phyloP scores from a whole-genome alignment of 2,329 filamentous ascomycete genomes.

The Aciculosporium take region DNA sequence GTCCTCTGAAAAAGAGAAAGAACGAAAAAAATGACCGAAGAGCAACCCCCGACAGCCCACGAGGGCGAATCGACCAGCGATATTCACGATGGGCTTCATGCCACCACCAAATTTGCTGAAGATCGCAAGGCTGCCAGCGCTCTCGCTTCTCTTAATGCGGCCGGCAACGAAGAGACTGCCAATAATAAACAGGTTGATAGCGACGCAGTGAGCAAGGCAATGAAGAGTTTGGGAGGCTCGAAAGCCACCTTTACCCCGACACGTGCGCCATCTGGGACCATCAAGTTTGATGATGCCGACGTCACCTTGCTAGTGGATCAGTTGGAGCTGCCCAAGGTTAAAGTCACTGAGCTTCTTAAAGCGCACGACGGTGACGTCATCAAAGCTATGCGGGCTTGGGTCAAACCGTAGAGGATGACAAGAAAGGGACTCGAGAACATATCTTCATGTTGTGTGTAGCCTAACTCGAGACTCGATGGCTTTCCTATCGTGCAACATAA shows the following conservation, averaged over 20 bases:
- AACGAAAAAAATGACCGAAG: conserved; percentile 42
- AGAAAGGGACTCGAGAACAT: not conserved
- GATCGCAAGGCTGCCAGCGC: conserved; percentile 65
- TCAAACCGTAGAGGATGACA: conserved; percentile 12
- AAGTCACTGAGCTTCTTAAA: conserved; percentile 62
- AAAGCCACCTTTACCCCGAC: conserved; percentile 13
- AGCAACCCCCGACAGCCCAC: conserved; percentile 41
- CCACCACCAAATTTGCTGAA: conserved; percentile 50
- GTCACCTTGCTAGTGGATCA: conserved; percentile 58
- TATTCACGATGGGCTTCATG: conserved; percentile 39
- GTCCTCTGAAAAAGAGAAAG: not conserved
- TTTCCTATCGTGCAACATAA: not conserved
- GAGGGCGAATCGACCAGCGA: conserved; percentile 47
- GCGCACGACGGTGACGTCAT: conserved; percentile 55
- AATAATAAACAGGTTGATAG: conserved; percentile 48
- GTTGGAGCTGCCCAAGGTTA: conserved; percentile 55
- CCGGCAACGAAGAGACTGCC: conserved; percentile 28
- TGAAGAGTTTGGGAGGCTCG: conserved; percentile 42
- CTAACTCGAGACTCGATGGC: not conserved
- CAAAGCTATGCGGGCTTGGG: conserved; percentile 49
- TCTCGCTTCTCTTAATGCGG: conserved; percentile 50
- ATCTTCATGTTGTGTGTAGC: too few relatives aligned
- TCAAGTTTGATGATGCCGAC: conserved; percentile 63
- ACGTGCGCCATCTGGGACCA: conserved; percentile 34
- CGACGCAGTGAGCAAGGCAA: conserved; percentile 57